Base-by-base conservation (phyloP, 2,329 filamentous ascomycete genomes). In the Arthroderma sp. region DNA sequence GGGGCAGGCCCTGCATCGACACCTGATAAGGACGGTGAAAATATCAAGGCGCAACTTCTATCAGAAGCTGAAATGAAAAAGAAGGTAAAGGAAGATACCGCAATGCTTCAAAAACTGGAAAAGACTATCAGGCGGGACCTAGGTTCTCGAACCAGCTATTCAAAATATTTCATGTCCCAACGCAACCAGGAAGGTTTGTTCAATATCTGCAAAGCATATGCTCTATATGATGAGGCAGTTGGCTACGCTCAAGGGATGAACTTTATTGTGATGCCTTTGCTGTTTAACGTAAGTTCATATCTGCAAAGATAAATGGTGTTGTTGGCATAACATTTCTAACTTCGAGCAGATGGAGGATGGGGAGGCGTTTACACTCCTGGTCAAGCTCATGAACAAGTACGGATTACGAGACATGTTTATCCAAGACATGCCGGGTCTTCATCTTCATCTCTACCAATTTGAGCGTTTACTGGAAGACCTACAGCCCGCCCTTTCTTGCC, bases 231-330 rank as follows among this genome's bases (percentile, higher is more conserved):
- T 57, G 87, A 94, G 57, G 83, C 74, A 5, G 91, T 98, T 32
- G 89, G 91, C 30, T 98, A 98, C 63, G 89, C 93, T 0, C 91
- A 98, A 64, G 91, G 91, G 59, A 95, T 98, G 84, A 98, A 96
- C 60, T 98, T 98, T 58, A 78, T 98, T 48, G 84, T 87, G 40
- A 96, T 96, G 87, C 91, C 93, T 27, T 65, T 98, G 11, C 71
- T 98, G 1, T 95, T 98, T 68, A 96, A 95, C 61, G 81, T 84
- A 67, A 71, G 80, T 28, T 28, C 7, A 4, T 10, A 7, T 27
- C 10, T 8, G 43, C 48, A 43, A 41, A 30, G 33, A 36, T 42
- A 36, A 41, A 11, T n/a, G 3, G 34, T 29, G 6, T 27, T 15
- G 28, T 30, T 22, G 45, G 10, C 30, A 48, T 62, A 48, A 64